These are phyloP conservation scores for Raffaelea deltoideospora DNA, from an alignment of 2,329 filamentous ascomycete species.

Conservation along the genomic window DNA sequence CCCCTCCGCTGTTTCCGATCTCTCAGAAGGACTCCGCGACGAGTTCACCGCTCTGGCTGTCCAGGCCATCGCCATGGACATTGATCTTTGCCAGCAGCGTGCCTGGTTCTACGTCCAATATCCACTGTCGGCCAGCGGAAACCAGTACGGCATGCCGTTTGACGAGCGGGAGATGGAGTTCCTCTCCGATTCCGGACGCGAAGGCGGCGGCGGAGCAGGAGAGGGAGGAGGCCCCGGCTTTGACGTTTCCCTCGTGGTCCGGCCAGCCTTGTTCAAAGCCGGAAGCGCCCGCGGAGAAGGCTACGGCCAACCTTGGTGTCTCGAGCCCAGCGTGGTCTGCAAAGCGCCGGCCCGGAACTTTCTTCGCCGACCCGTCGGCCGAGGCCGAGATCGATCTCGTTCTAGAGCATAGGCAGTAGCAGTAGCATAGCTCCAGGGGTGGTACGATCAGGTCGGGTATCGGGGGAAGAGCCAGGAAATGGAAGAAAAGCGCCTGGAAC, in stretches of 20 bases:
- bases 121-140: slow-evolving; percentile 1
- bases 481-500: no score
- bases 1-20: no score
- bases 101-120: slow-evolving; percentile 6
- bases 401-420: no score
- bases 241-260: slow-evolving; percentile 3
- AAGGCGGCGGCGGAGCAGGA: background rate
- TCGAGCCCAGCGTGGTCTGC: slow-evolving; percentile 5
- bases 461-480: no score
- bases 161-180: slow-evolving; percentile 2
- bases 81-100: slow-evolving; percentile 6
- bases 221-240: background rate
- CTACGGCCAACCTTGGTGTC: slow-evolving; percentile 2
- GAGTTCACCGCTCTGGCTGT: no score
- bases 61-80: slow-evolving; percentile 3
- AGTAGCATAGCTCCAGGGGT: no score
- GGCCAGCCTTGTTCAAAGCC: slow-evolving; percentile 5
- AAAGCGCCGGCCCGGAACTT: background rate
- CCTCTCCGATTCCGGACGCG: background rate
- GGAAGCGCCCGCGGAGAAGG: slow-evolving; percentile 5
- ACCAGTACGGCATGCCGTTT: slow-evolving; percentile 5
- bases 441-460: no score
- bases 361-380: background rate
- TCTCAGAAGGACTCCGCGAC: no score
- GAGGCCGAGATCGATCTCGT: background rate